These are phyloP conservation scores for Tetradesmus lagerheimii DNA, from an alignment of 139 green algal species.

Conservation along the genomic window DNA sequence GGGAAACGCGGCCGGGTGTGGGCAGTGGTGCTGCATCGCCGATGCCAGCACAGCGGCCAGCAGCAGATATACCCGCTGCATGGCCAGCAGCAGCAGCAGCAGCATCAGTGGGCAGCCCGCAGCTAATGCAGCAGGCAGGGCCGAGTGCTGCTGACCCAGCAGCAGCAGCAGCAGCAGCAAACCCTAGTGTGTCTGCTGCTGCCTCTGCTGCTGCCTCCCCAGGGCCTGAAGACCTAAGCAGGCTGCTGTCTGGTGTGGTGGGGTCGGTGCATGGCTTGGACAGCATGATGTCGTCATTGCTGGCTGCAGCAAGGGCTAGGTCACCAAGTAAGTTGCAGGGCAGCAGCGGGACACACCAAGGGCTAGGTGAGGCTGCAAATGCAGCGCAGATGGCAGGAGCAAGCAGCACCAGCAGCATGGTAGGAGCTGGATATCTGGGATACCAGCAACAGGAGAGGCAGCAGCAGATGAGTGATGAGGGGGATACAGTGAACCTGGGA, in stretches of 20 bases:
- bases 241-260: conserved; percentile 13
- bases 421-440: not conserved
- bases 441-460: not conserved
- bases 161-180: not conserved
- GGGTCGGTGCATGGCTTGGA: conserved; percentile 13
- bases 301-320: not conserved
- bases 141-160: not conserved
- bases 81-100: not conserved
- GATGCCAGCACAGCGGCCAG: not conserved
- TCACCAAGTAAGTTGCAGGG: not conserved
- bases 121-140: not conserved
- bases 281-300: conserved; percentile 8
- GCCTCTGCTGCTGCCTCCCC: not conserved
- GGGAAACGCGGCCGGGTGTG: not conserved
- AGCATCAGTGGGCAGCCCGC: not conserved
- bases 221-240: not conserved
- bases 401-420: not conserved
- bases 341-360: not conserved
- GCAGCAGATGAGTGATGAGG: conserved; percentile 9
- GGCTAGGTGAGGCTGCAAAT: not conserved
- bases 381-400: not conserved
- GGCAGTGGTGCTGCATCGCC: not conserved
- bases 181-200: not conserved
- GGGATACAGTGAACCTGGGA: conserved; percentile 15
- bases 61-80: not conserved